Evolutionary conservation across 768 basidiomycete species (phyloP).

Genomic region (Xerocomus spinulosus): DNA sequence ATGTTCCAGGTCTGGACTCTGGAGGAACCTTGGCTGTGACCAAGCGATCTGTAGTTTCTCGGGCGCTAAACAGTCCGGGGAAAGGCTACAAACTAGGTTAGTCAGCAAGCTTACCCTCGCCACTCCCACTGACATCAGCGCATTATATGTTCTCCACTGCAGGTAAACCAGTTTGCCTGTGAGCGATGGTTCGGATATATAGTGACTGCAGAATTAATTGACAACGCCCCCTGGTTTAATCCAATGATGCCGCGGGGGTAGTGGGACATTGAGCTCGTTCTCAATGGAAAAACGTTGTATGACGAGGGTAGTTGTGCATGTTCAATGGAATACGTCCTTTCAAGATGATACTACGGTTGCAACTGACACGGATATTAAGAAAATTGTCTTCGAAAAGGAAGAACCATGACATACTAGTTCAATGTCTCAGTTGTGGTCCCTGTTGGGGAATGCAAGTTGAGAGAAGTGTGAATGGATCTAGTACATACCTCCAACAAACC

Average conservation of each 20-base stretch:
- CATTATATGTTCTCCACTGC: not conserved
- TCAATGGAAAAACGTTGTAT: slow-evolving; percentile 29
- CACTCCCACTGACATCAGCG: slow-evolving; percentile 54
- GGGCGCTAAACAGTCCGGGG: slow-evolving; percentile 35
- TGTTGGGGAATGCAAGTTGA: slow-evolving; percentile 19
- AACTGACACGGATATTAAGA: slow-evolving; percentile 40
- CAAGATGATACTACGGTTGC: slow-evolving; percentile 52
- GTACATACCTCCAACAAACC: slow-evolving; percentile 64
- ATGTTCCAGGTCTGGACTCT: slow-evolving; percentile 21
- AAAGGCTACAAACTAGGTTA: not conserved
- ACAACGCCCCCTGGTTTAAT: slow-evolving; percentile 48
- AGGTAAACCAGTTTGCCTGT: slow-evolving; percentile 32
- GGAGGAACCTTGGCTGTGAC: slow-evolving; percentile 61
- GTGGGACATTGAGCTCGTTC: slow-evolving; percentile 44
- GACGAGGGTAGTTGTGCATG: slow-evolving; percentile 4
- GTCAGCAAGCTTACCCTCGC: slow-evolving; percentile 3
- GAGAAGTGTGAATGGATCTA: slow-evolving; percentile 6
- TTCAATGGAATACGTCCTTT: slow-evolving; percentile 47
- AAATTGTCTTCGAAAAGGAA: slow-evolving; percentile 7
- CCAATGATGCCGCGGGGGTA: slow-evolving; percentile 4
- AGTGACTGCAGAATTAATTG: slow-evolving; percentile 61
- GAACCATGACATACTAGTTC: slow-evolving; percentile 48
- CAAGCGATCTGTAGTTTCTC: slow-evolving; percentile 47
- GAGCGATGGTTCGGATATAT: slow-evolving; percentile 48
- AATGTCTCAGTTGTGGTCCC: slow-evolving; percentile 79